Conservation (phyloP, 2,329 filamentous ascomycete species). For the Neodidymelliopsis sp. region DNA sequence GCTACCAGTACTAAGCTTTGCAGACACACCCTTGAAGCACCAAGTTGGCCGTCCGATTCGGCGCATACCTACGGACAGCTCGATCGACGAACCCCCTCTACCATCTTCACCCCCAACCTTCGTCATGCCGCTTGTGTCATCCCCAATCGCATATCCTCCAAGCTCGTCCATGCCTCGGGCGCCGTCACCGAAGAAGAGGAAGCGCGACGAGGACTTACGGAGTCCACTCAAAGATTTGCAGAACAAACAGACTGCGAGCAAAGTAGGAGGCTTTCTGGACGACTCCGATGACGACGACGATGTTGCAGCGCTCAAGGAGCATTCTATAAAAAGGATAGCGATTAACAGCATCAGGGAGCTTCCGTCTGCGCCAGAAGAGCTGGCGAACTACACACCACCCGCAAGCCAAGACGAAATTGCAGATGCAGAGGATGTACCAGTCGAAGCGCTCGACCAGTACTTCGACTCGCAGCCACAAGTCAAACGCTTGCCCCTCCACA, state of each 20-base stretch:
- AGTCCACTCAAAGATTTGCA: constrained; percentile 45
- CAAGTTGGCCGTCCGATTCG: constrained; percentile 18
- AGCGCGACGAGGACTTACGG: constrained; percentile 37
- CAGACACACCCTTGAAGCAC: constrained; percentile 45
- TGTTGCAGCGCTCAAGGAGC: constrained; percentile 50
- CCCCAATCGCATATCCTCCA: constrained; percentile 63
- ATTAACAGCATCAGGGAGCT: constrained; percentile 40
- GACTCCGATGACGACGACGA: constrained; percentile 54
- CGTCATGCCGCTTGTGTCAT: constrained; percentile 69
- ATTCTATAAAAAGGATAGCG: constrained; percentile 45
- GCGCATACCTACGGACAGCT: constrained; percentile 20
- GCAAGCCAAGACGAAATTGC: constrained; percentile 43
- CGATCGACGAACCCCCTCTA: constrained; percentile 19
- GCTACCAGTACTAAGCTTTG: constrained; percentile 26
- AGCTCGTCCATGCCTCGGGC: constrained; percentile 54
- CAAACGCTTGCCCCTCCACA: constrained; percentile 14
- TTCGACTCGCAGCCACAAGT: constrained; percentile 37
- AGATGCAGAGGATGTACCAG: constrained; percentile 39
- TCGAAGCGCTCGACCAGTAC: constrained; percentile 40
- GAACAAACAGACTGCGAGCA: constrained; percentile 45
- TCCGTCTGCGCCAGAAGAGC: constrained; percentile 29
- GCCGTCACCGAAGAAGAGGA: constrained; percentile 50
- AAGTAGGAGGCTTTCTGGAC: constrained; percentile 48
- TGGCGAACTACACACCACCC: constrained; percentile 43
- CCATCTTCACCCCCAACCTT: constrained; percentile 58